Conservation (phyloP, 768 basidiomycete species). For the Leccinellum rugosiceps region DNA sequence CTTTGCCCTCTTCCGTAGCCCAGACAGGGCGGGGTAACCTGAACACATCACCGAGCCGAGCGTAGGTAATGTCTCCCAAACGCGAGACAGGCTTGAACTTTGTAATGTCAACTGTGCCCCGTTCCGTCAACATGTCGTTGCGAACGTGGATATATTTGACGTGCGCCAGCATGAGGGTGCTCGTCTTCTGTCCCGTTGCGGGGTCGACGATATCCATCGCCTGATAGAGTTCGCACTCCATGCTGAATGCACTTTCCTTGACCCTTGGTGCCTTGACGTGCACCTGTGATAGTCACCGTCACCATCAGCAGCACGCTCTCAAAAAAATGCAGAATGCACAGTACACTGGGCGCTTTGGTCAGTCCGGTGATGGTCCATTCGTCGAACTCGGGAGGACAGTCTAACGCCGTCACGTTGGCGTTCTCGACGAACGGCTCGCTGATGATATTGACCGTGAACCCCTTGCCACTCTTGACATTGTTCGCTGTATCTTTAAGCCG, state of each 20-base stretch:
- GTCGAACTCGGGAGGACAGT: conserved; percentile 29
- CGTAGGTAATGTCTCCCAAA: conserved; percentile 40
- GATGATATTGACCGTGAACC: conserved; percentile 57
- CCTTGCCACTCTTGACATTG: conserved; percentile 45
- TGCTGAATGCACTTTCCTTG: conserved; percentile 45
- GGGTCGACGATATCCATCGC: conserved; percentile 37
- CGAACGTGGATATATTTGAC: conserved; percentile 44
- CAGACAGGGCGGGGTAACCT: conserved; percentile 24
- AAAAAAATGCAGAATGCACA: neutral
- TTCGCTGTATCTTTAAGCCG: conserved; percentile 41
- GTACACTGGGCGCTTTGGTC: conserved; percentile 32
- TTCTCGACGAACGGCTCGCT: conserved; percentile 45
- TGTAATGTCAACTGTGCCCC: conserved; percentile 34
- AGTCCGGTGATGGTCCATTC: conserved; percentile 33
- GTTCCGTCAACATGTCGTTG: conserved; percentile 38
- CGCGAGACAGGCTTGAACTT: conserved; percentile 36
- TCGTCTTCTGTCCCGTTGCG: conserved; percentile 21
- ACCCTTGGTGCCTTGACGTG: conserved; percentile 40
- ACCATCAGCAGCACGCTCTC: neutral
- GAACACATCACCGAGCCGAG: conserved; percentile 28
- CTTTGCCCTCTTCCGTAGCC: conserved; percentile 15
- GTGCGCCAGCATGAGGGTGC: conserved; percentile 37
- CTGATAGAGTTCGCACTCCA: conserved; percentile 41
- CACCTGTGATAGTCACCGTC: conserved; percentile 21
- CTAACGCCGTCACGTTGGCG: conserved; percentile 37